phyloP scores from a whole-genome alignment of 2,329 filamentous ascomycete genomes.

The Uncinocarpus reesii region DNA sequence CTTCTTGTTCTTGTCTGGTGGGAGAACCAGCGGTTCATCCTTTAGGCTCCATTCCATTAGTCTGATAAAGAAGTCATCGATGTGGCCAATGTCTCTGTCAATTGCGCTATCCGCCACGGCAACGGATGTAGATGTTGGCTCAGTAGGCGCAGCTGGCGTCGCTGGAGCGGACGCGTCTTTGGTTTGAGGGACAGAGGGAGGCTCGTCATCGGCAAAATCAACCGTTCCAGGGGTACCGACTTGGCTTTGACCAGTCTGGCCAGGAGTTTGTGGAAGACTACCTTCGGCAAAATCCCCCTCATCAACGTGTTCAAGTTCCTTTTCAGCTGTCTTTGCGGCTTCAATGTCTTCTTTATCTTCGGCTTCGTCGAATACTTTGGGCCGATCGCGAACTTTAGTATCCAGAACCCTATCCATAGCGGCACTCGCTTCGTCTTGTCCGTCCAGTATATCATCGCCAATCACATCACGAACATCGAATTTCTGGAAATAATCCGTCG shows the following conservation, averaged over 20 bases:
- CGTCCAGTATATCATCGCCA: conserved; percentile 42
- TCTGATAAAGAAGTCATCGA: conserved; percentile 66
- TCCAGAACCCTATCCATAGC: conserved; percentile 82
- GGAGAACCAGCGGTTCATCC: conserved; percentile 40
- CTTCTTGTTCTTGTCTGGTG: conserved; percentile 40
- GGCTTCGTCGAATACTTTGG: conserved; percentile 70
- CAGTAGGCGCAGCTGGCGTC: conserved; percentile 20
- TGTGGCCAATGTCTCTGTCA: conserved; percentile 44
- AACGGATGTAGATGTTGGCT: conserved; percentile 20
- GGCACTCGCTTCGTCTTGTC: conserved; percentile 62
- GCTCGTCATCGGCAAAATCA: conserved; percentile 28
- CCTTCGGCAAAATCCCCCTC: conserved; percentile 75
- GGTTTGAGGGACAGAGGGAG: conserved; percentile 4
- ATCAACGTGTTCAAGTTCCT: conserved; percentile 73
- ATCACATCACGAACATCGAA: conserved; percentile 59
- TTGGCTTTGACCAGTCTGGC: conserved; percentile 23
- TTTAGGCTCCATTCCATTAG: conserved; percentile 53
- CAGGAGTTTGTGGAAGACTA: conserved; percentile 29
- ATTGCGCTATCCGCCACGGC: conserved; percentile 21
- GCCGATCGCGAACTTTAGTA: conserved; percentile 53
- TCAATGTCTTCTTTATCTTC: conserved; percentile 88
- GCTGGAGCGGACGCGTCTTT: conserved; percentile 14
- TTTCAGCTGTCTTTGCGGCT: conserved; percentile 77
- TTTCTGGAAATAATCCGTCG: conserved; percentile 88
- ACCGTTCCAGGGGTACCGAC: conserved; percentile 29